Percentiles rank a stretch among this genome's conserved stretches.
Conservation (phyloP, 1,139 yeast genomes). For the Yamadazyma blattariae region DNA sequence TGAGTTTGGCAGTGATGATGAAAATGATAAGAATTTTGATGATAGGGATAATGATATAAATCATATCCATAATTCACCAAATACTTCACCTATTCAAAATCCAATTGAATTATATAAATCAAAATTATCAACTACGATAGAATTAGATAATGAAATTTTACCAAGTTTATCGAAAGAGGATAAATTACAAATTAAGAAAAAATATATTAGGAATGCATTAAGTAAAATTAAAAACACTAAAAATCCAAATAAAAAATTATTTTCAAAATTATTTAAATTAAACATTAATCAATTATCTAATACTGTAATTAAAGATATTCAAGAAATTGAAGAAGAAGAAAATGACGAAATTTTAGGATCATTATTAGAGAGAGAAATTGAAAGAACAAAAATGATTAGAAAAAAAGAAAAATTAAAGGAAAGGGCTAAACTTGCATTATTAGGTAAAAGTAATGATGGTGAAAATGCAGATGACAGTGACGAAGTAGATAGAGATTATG, state of each 20-base stretch:
- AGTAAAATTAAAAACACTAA: conserved; percentile 4
- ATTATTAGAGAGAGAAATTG: conserved; percentile 63
- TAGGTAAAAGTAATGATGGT: conserved; percentile 13
- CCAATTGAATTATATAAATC: conserved; percentile 40
- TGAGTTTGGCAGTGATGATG: not conserved
- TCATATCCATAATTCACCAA: conserved; percentile 16
- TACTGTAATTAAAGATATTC: conserved; percentile 26
- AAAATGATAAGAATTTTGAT: not conserved
- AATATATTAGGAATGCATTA: conserved; percentile 16
- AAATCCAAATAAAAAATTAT: conserved; percentile 12
- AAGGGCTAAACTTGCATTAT: conserved; percentile 33
- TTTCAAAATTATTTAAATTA: conserved; percentile 29
- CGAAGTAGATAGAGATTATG: conserved; percentile 21
- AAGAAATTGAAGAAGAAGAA: conserved; percentile 30
- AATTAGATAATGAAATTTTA: conserved; percentile 22
- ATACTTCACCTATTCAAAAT: conserved; percentile 35
- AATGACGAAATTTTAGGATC: conserved; percentile 44
- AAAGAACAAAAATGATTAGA: conserved; percentile 49
- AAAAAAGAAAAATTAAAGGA: conserved; percentile 47
- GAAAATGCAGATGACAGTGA: conserved; percentile 16
- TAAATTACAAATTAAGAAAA: conserved; percentile 33
- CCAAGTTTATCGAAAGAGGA: conserved; percentile 41
- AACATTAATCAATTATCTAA: conserved; percentile 36
- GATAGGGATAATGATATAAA: not conserved
- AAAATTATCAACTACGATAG: conserved; percentile 5